Evolutionary conservation across 2,329 filamentous ascomycete species (phyloP), one percentile per base, ranked within the genome.

Genomic region (Ophiostoma ulmi): DNA sequence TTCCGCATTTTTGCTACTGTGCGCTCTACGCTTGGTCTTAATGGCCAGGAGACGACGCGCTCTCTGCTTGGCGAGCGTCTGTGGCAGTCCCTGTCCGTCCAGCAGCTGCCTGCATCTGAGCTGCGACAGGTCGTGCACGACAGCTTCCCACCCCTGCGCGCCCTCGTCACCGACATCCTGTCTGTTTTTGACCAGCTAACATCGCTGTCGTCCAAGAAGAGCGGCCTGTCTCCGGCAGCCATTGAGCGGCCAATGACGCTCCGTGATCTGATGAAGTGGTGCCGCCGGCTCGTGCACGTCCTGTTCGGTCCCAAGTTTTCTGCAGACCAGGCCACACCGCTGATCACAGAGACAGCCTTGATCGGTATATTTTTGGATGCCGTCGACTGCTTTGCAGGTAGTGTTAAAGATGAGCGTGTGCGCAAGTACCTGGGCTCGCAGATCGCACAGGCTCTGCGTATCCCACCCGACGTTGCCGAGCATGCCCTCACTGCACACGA

Each of bases 1-100:
- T 99, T 99, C 78, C 90, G 91, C 70, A 90, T 99, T 26, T 90
- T 99, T 78, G 95, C 94, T 5, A 98, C 94, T 0, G 90, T 97
- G 75, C 89, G 94, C 73, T 95, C 91, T 4, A 87, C 89, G 10
- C 84, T 87, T 72, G 91, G 91, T 44, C 83, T 81, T 84, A 90
- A 84, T 82, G 92, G 84, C 11, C 83, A 84, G 68, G 88, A 90
- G 76, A 90, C 88, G 67, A 80, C 90, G 20, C 91, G 92, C 4
- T 87, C 86, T 69, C 88, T 97, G 78, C 87, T 98, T 39, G 94
- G 95, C 26, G 86, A 90, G 75, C 88, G 94, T 67, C 88, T 98
- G 72, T 99, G 96, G 96, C 88, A 91, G 72, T 84, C 86, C 61
- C 85, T 97, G n/a, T 84, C 85, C 17, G 86, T 97, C 14, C 83